Evolutionary conservation across 169 alveolate genomes (phyloP).

Genomic region (Plasmodium gonderi): DNA sequence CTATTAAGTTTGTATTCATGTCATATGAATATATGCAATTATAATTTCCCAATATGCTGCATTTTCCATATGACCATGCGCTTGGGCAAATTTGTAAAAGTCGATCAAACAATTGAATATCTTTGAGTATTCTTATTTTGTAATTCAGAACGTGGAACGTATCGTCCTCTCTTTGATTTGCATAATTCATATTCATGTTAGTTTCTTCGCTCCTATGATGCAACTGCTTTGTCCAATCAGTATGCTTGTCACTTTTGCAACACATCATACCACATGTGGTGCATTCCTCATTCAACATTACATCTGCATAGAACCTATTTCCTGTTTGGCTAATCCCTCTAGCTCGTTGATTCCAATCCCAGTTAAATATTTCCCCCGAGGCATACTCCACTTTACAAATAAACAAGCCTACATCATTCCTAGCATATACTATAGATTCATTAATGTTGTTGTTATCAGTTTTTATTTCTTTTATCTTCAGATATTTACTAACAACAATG

Average conservation of each 20-base stretch:
- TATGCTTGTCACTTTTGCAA: too few species aligned
- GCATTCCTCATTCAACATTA: too few species aligned
- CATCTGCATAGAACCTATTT: too few species aligned
- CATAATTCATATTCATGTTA: too few species aligned
- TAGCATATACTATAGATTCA: slow-evolving; percentile 76
- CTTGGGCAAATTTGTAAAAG: slow-evolving; percentile 52
- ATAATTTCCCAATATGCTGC: slow-evolving; percentile 15
- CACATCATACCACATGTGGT: too few species aligned
- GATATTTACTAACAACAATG: slow-evolving; percentile 41
- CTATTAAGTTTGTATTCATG: not conserved
- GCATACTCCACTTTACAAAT: slow-evolving; percentile 23
- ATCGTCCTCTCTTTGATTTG: not conserved
- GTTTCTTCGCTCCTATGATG: too few species aligned
- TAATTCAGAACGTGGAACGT: not conserved
- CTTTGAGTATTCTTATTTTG: slow-evolving; percentile 29
- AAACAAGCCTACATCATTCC: slow-evolving; percentile 79
- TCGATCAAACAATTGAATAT: slow-evolving; percentile 50
- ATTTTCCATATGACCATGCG: slow-evolving; percentile 35
- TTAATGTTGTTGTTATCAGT: slow-evolving; percentile 72
- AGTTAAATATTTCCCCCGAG: not conserved
- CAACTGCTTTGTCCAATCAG: too few species aligned
- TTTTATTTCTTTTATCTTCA: slow-evolving; percentile 80
- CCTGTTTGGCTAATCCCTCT: too few species aligned
- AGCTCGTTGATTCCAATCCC: too few species aligned
- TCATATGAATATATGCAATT: slow-evolving; percentile 28